Evolutionary conservation across 2,329 filamentous ascomycete genomes (phyloP), one percentile per base, ranked within the genome.

Genomic region (Pseudogymnoascus sp.): DNA sequence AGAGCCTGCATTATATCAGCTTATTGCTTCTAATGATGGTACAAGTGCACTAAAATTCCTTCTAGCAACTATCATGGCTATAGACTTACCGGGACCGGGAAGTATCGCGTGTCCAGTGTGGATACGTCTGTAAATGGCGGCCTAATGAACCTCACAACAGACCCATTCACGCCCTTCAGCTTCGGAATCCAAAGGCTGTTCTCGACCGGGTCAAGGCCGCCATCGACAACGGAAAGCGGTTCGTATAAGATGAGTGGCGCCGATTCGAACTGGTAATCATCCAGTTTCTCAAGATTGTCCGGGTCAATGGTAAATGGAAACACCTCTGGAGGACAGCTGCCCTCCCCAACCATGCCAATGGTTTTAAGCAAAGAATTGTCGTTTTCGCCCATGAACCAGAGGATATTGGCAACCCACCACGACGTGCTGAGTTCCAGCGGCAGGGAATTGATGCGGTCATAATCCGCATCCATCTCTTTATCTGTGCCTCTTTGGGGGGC

Each of bases 111-210:
- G 16, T 56, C 50, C n/a, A 56, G 50, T 14, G 26, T 33, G 50
- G 3, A 19, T 11, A 6, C 11, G 8, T 33, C 50, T 56, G 50
- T n/a, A 19, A 56, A 35, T 16, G 50, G 50, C 28, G 59, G 59
- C 35, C 26, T 35, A 19, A 38, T 26, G 24, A 40, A 60, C 16
- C 35, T 33, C 19, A 31, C 12, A 3, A 19, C 19, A n/a, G 35
- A 60, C 14, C 59, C 59, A 40, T 60, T 11, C 22, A 41, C 38
- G 26, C 16, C 31, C 19, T 60, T 60, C 59, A 38, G 59, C 38
- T 60, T 60, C n/a, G 59, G 59, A 38, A 60, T 35, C 59, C 59
- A 60, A 41, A 60, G n/a, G 59, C 14, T 60, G 8, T 60, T 60
- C 59, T 60, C 59, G 2, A 40, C 2, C 12, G 59, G 50, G 28